Base-by-base conservation (phyloP, 257 asterid species). In the Gentiana macrophylla region DNA sequence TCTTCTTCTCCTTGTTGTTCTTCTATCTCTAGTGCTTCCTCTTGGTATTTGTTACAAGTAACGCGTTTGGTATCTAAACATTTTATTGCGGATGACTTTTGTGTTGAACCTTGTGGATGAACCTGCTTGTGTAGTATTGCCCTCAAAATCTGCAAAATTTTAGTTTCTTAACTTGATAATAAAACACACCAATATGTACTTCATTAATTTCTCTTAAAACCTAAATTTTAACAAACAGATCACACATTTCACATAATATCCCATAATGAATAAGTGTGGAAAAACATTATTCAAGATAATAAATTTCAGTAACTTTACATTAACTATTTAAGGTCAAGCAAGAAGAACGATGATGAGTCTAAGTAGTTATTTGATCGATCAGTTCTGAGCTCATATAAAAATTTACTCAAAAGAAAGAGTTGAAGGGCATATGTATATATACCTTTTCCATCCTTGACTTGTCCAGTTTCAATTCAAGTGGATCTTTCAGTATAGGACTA, bases 401-500 rank as follows among this genome's bases (percentile, higher is more conserved):
- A 24, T 24, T 24, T 24, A 24, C 24, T 24, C 24, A 35, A 1
- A 6, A 35, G 32, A 32, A 12, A 1, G 4, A 11, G 34, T 24
- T 32, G 32, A 3, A 15, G 24, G 34, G 38, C 5, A 55, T 13
- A 3, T 10, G 36, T 53, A 57, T 52, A 12, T 60, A 50, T 2
- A 87, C 97, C 97, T 83, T 81, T 32, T 83, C 93, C 73, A 86
- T 53, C 62, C 74, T 84, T 36, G 95, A 83, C 37, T 67, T 77
- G 48, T 79, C 80, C 67, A 74, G 35, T 50, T 62, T 78, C 3
- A 72, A 60, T 53, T 85, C 84, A 32, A 74, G 50, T 11, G 80
- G 83, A 66, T 81, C 86, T 43, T 70, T 70, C 1, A 76, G 57
- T 15, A 59, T 45, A 4, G 82, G 78, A 55, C 59, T 52, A 1